These are phyloP conservation scores for Aspergillus versicolor DNA, from an alignment of 2,329 filamentous ascomycete genomes.

Conservation along the genomic window DNA sequence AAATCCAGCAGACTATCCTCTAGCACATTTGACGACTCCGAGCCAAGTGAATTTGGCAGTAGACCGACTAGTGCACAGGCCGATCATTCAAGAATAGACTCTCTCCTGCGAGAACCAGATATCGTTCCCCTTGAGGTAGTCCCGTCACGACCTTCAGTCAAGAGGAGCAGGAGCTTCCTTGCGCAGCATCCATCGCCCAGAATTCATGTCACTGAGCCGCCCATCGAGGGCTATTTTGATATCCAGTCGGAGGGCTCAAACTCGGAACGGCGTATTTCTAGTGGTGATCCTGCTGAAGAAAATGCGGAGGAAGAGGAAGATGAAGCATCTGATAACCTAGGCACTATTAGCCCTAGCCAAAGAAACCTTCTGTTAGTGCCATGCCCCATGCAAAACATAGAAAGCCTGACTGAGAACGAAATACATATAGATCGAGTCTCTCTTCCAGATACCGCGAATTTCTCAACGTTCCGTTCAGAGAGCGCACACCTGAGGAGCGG, in stretches of 20 bases:
- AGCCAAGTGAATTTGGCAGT: slow-evolving; percentile 31
- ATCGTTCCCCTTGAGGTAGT: slow-evolving; percentile 7
- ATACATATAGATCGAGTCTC: slow-evolving; percentile 4
- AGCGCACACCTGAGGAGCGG: slow-evolving; percentile 22
- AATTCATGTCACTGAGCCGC: slow-evolving; percentile 32
- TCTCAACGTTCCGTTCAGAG: slow-evolving; percentile 26
- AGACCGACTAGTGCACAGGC: slow-evolving; percentile 23
- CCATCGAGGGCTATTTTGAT: slow-evolving; percentile 21
- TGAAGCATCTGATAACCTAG: slow-evolving; percentile 3
- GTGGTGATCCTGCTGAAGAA: slow-evolving; percentile 3
- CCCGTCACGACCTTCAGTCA: slow-evolving; percentile 20
- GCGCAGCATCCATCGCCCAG: slow-evolving; percentile 22
- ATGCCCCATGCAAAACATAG: background rate
- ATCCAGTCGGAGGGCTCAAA: slow-evolving; percentile 6
- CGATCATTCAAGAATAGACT: slow-evolving; percentile 12
- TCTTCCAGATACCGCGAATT: slow-evolving; percentile 23
- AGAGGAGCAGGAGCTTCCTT: slow-evolving; percentile 26
- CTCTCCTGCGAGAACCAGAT: background rate
- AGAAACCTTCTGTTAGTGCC: slow-evolving; percentile 9
- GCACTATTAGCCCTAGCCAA: slow-evolving; percentile 2
- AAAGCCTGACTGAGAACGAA: background rate
- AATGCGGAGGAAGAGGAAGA: background rate
- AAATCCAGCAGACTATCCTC: slow-evolving; percentile 21
- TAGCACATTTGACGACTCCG: slow-evolving; percentile 28
- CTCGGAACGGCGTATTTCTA: slow-evolving; percentile 1